A percentile compares a stretch with the other conserved stretches of the same genome.
Evolutionary conservation across 1,139 yeast genomes (phyloP).

Genomic region (Scheffersomyces illinoinensis): DNA sequence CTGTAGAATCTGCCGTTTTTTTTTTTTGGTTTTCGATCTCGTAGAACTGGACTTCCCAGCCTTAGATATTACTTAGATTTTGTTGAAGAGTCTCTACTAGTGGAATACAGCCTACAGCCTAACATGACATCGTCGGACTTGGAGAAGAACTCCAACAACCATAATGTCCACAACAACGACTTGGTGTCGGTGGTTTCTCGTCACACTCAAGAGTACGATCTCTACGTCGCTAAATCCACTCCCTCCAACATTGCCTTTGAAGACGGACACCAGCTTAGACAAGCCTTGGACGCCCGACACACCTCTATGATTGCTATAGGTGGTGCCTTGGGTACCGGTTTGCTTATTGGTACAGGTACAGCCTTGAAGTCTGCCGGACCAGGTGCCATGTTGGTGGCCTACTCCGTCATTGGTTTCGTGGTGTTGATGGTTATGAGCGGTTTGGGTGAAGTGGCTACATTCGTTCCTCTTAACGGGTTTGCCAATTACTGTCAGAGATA

Average conservation of each 20-base stretch:
- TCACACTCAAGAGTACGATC: slow-evolving; percentile 52
- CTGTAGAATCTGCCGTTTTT: neutral
- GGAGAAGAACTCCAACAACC: slow-evolving; percentile 19
- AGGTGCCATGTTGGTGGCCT: slow-evolving; percentile 63
- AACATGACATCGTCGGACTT: slow-evolving; percentile 12
- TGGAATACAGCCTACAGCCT: too few relatives aligned
- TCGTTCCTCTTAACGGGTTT: slow-evolving; percentile 70
- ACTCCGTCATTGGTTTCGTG: slow-evolving; percentile 58
- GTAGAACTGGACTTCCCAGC: neutral
- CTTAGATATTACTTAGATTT: neutral
- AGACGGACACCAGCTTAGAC: slow-evolving; percentile 58
- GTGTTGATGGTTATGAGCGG: slow-evolving; percentile 72
- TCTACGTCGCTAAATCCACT: slow-evolving; percentile 46
- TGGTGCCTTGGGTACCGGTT: slow-evolving; percentile 63
- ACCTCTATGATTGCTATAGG: slow-evolving; percentile 71
- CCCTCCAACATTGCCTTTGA: slow-evolving; percentile 37
- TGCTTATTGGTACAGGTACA: slow-evolving; percentile 68
- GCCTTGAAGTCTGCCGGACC: slow-evolving; percentile 70
- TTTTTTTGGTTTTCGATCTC: too few relatives aligned
- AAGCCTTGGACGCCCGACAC: slow-evolving; percentile 68
- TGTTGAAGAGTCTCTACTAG: too few relatives aligned
- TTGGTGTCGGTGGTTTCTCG: slow-evolving; percentile 35
- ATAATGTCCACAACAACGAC: slow-evolving; percentile 13
- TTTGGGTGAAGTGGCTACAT: slow-evolving; percentile 76
- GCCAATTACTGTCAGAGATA: slow-evolving; percentile 70